Evolutionary conservation across 352 stramenopile genomes (phyloP).

Genomic region (Phytopythium delawarense): DNA sequence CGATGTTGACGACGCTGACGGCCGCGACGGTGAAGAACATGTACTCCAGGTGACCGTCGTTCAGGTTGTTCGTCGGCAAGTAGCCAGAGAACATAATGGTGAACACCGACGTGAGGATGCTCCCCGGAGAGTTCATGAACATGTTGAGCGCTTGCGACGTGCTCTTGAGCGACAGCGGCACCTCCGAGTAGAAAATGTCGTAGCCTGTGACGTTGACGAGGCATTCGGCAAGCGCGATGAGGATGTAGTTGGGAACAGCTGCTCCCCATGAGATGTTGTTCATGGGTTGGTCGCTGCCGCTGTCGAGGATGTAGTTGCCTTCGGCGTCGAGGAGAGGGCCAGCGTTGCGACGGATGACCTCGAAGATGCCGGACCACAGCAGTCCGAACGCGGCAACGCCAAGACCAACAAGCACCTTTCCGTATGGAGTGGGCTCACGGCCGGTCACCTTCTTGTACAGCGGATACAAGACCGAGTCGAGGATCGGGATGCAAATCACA

Average conservation of each 20-base stretch:
- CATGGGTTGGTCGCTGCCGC: conserved; percentile 41
- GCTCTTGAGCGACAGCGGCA: conserved; percentile 51
- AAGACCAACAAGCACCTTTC: conserved; percentile 16
- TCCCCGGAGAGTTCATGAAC: conserved; percentile 52
- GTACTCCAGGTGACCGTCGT: conserved; percentile 63
- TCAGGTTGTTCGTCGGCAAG: conserved; percentile 45
- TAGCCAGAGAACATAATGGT: conserved; percentile 65
- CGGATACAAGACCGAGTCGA: conserved; percentile 35
- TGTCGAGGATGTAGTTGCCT: conserved; percentile 31
- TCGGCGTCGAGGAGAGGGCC: conserved; percentile 27
- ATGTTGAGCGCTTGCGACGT: conserved; percentile 42
- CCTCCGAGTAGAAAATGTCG: conserved; percentile 54
- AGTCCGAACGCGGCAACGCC: conserved; percentile 11
- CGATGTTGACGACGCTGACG: conserved; percentile 46
- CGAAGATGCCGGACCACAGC: conserved; percentile 34
- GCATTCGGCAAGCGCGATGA: conserved; percentile 49
- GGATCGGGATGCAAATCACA: conserved; percentile 30
- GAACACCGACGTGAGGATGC: conserved; percentile 51
- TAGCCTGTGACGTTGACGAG: conserved; percentile 60
- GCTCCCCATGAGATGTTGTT: conserved; percentile 51
- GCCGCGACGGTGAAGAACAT: conserved; percentile 43
- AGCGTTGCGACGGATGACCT: conserved; percentile 49
- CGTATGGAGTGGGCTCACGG: conserved; percentile 19
- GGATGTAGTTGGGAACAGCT: conserved; percentile 49
- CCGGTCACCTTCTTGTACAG: conserved; percentile 22